Conservation (phyloP, 768 basidiomycete genomes). For the Cyathus striatus region DNA sequence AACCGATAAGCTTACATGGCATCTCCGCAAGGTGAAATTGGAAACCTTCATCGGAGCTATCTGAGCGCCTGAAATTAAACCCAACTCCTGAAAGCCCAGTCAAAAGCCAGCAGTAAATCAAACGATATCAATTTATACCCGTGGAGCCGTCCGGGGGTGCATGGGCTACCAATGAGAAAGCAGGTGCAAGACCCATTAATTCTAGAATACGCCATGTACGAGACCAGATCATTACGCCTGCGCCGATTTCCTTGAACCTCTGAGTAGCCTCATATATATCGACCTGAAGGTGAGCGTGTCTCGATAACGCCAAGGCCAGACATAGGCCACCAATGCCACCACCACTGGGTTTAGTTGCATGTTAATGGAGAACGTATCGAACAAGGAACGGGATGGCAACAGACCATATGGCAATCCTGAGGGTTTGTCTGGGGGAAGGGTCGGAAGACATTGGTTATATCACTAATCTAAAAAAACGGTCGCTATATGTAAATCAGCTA, state of each 20-base stretch:
- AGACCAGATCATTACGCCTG: slow-evolving; percentile 41
- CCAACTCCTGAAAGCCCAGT: slow-evolving; percentile 30
- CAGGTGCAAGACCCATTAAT: slow-evolving; percentile 29
- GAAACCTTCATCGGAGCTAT: slow-evolving; percentile 30
- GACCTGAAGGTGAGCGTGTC: slow-evolving; percentile 27
- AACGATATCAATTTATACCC: slow-evolving; percentile 15
- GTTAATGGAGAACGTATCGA: no score
- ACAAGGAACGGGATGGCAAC: slow-evolving; percentile 2
- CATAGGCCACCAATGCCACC: slow-evolving; percentile 38
- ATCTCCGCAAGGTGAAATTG: slow-evolving; percentile 32
- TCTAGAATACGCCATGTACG: slow-evolving; percentile 41
- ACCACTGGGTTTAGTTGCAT: slow-evolving; percentile 15
- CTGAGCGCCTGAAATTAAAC: slow-evolving; percentile 42
- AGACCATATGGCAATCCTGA: slow-evolving; percentile 30
- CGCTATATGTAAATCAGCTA: no score
- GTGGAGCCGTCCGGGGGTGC: slow-evolving; percentile 24
- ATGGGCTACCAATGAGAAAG: slow-evolving; percentile 27
- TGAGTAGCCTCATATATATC: slow-evolving; percentile 44
- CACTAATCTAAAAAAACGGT: no score
- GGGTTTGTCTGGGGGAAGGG: background rate
- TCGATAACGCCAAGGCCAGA: slow-evolving; percentile 33
- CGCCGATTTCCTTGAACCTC: slow-evolving; percentile 45
- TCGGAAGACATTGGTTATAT: no score
- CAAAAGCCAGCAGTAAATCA: background rate
- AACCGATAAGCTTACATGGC: slow-evolving; percentile 26